Evolutionary conservation across 495 filamentous ascomycete genomes (phyloP), one percentile per base, ranked within the genome.

Genomic region (Tuber umbilicatum): DNA sequence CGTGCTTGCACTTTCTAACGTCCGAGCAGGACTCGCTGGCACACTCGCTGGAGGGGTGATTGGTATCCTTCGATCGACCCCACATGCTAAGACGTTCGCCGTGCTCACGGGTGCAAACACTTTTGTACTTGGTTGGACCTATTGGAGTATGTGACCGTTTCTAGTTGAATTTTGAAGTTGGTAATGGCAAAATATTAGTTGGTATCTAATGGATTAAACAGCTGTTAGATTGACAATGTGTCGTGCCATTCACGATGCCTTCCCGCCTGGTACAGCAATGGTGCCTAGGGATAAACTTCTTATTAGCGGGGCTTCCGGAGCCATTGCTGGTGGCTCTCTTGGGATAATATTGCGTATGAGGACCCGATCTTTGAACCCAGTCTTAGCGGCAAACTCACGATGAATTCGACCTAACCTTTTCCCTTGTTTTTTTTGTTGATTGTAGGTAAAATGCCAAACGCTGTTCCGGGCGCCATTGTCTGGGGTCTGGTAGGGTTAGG

Each of bases 61-160:
- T 43, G 93, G 91, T 39, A 90, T 93, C 41, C 78, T 93, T 42
- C 86, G 89, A 79, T 91, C 89, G 38, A 87, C 85, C 6, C 84
- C 86, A 27, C 89, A 91, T 55, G 86, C 89, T 17, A 83, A 87
- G 14, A 83, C 97, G 7, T 95, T 94, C 84, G 89, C 93, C 7
- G 68, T 90, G 47, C 87, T 89, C 72, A 89, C 90, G 41, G 91
- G 92, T 47, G 85, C 91, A 60, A 93, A 97, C 84, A 97, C 91
- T 87, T 92, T 91, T 84, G 84, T 86, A 55, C 87, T 96, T 68
- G 93, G 93, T 41, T 88, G 86, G 68, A 90, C 89, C 27, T 99
- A 90, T 83, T 92, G 88, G 86, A 91, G 92, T 96, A 84, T 79
- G 84, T 84, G 70, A 47, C 50, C 68, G 69, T n/a, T 70, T 42